These are phyloP conservation scores for Trametes hirsuta DNA, from an alignment of 1,284 basidiomycete genomes.

Conservation along the genomic window DNA sequence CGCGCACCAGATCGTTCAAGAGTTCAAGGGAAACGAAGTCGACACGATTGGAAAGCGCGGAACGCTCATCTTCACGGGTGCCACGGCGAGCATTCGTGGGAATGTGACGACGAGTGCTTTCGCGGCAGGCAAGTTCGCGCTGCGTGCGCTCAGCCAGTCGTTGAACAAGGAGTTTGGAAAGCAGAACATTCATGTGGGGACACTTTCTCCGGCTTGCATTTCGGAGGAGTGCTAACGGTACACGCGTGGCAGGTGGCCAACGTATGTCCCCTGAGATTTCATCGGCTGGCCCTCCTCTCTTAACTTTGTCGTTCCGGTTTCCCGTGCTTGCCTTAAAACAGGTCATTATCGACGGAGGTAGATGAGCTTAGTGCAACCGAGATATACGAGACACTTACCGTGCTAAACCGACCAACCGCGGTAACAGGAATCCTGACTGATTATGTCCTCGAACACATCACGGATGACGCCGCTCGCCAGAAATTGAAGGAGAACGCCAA, in stretches of 20 bases:
- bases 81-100: constrained; percentile 69
- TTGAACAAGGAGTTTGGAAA: constrained; percentile 80
- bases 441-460: constrained; percentile 28
- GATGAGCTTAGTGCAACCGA: neutral
- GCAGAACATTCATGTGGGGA: constrained; percentile 71
- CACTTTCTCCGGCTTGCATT: neutral
- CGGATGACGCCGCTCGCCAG: constrained; percentile 29
- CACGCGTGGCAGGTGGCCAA: constrained; percentile 47
- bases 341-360: constrained; percentile 44
- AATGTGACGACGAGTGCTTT: constrained; percentile 67
- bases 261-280: constrained; percentile 35
- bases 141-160: constrained; percentile 72
- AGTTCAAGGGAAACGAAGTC: constrained; percentile 63
- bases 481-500: constrained; percentile 51
- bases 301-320: neutral
- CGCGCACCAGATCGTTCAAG: constrained; percentile 59
- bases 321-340: neutral
- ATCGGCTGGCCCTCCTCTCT: neutral
- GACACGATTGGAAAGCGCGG: constrained; percentile 52
- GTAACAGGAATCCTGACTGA: constrained; percentile 52
- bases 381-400: neutral
- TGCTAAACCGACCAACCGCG: neutral
- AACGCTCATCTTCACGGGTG: constrained; percentile 77
- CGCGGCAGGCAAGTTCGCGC: constrained; percentile 66
- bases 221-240: neutral